Base-by-base conservation (phyloP, 768 basidiomycete species). In the Ramaria sp. region DNA sequence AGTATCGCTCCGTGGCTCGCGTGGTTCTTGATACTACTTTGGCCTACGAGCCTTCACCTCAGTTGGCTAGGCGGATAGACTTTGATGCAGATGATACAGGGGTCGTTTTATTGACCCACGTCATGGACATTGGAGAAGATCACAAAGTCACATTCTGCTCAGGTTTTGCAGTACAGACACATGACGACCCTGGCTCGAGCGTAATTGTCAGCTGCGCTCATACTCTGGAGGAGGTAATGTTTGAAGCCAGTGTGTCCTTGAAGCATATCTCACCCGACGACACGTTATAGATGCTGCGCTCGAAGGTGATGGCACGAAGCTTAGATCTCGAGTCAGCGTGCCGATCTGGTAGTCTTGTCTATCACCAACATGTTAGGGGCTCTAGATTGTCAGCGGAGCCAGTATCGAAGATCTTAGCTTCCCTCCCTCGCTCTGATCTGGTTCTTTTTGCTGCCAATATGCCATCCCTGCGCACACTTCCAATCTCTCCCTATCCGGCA, bases 401-500 rank as follows among this genome's bases (percentile, higher is more conserved):
- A 5, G 72, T 80, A 11, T 63, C 73, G 7, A 63, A 70, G 4
- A 68, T 83, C 3, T 70, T 76, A 6, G 80, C 84, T 1, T 75
- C 81, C n/a, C 69, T 84, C 43, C 82, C 79, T 55, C 73, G 75
- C 7, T 78, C 77, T 1, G 84, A 86, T 65, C 66, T 86, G 22
- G 62, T 82, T 10, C 64, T 84, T 19, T 69, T 84, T 31, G 61
- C 64, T 11, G 17, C 33, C 47, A 15, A 37, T 65, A 63, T 48
- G 51, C 62, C 48, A 27, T 51, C 69, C 7, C 65, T 78, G 17
- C 73, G 70, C 19, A 67, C 79, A 1, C 72, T 86, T 4, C 82
- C 84, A 3, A 70, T 86, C 20, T 81, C 79, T 22, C 83, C 81
- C 4, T 87, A 83, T 66, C 83, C 85, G 0, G 75, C 72, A 2